Base-by-base conservation (phyloP, 192 early-diverging fungal species). In the Linnemannia elongata region DNA sequence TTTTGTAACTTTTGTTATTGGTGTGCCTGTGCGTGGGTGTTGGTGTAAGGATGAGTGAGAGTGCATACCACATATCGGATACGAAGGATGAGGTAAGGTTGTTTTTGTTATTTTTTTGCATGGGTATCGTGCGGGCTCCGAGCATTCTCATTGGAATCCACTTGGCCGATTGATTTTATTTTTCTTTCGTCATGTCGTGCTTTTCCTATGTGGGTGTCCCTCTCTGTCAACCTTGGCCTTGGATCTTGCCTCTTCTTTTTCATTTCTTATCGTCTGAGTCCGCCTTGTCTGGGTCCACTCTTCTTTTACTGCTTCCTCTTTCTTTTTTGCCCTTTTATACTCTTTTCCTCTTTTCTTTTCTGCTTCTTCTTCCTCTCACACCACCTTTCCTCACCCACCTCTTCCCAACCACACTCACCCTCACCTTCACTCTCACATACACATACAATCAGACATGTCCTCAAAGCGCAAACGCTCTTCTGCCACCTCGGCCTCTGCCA, bases 391-490 rank as follows among this genome's bases (percentile, higher is more conserved):
- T 69, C 42, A 0, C n/a, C 35, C 52, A 33, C 15, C 45, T 39
- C 36, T 42, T 22, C 69, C 17, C 69, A 22, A 33, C 22, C 69
- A 27, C 69, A 39, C 73, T 54, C n/a, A n/a, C 9, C 33, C 41
- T 27, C 69, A 22, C 15, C 36, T 2, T n/a, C 49, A 45, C 76
- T 18, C 17, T 70, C 66, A 38, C 45, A 20, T 8, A 20, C 52
- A 55, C 30, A 70, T 49, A 63, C 22, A 42, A 57, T 27, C 20
- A 24, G 39, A 20, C 47, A 85, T 81, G 80, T 74, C 85, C 6
- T 74, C 85, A 54, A 87, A 87, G 49, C 79, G 85, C 63, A 87
- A 87, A 81, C 79, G 85, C 39, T 49, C 85, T 8, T 77, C 68
- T 27, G 54, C 72, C 44, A 57, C 78, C 44, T 70, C 78, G 17